Percentiles rank a stretch among this genome's conserved stretches.
These are phyloP conservation scores for Myrica gale DNA, from an alignment of 306 rosid species.

Conservation along the genomic window DNA sequence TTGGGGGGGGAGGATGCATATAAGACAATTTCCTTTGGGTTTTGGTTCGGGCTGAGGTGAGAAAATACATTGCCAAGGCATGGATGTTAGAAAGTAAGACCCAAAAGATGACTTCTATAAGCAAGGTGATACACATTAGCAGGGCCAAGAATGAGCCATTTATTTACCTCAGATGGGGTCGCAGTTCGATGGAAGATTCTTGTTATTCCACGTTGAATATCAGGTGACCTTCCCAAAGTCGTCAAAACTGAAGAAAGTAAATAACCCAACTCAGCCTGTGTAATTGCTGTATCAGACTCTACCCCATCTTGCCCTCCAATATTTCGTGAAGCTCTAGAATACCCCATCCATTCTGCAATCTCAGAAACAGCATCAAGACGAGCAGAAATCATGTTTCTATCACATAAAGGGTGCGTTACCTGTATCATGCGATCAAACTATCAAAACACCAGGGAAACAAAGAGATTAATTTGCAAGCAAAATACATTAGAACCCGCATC, in stretches of 20 bases:
- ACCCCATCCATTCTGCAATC: conserved; percentile 81
- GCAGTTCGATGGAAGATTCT: conserved; percentile 84
- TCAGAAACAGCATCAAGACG: conserved; percentile 90
- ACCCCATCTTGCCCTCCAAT: conserved; percentile 32
- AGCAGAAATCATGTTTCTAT: conserved; percentile 68
- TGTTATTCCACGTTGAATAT: conserved; percentile 89
- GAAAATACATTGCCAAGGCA: background rate
- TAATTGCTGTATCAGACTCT: conserved; percentile 39
- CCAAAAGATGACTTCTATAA: conserved; percentile 8
- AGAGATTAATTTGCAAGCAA: conserved; percentile 18
- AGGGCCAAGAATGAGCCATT: conserved; percentile 22
- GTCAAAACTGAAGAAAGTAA: conserved; percentile 72
- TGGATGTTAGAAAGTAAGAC: conserved; percentile 3
- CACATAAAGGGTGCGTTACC: conserved; percentile 87
- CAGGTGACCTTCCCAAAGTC: conserved; percentile 67
- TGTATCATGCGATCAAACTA: conserved; percentile 47
- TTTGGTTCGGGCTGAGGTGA: background rate
- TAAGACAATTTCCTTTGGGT: background rate
- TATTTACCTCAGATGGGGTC: conserved; percentile 76
- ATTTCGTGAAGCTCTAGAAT: conserved; percentile 48
- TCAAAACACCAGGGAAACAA: conserved; percentile 25
- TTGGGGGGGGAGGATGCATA: background rate
- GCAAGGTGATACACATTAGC: conserved; percentile 19
- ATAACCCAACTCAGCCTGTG: conserved; percentile 48
- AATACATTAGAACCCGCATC: conserved; percentile 13